These are phyloP conservation scores for Lasiosphaeria miniovina DNA, from an alignment of 495 filamentous ascomycete genomes.

Conservation along the genomic window DNA sequence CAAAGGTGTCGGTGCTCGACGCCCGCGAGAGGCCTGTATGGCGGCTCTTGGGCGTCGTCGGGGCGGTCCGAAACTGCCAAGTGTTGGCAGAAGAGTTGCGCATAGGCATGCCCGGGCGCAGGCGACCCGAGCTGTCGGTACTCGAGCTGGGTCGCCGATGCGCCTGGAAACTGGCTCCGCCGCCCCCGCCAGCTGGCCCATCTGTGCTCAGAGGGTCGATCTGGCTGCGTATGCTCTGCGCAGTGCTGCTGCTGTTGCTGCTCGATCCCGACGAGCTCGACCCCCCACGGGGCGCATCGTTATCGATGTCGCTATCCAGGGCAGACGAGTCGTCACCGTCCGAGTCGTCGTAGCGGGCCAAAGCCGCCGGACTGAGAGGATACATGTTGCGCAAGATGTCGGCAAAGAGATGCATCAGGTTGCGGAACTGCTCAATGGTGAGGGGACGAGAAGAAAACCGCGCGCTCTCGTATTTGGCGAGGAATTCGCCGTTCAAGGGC, in stretches of 20 bases:
- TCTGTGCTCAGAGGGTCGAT: neutral
- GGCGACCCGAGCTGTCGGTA: constrained; percentile 24
- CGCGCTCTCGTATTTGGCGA: constrained; percentile 75
- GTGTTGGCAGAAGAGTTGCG: constrained; percentile 39
- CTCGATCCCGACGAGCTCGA: constrained; percentile 35
- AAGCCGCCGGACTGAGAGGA: constrained; percentile 49
- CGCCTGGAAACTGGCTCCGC: constrained; percentile 14
- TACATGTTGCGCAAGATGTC: constrained; percentile 76
- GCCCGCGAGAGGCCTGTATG: constrained; percentile 28
- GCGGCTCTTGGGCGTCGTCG: constrained; percentile 48
- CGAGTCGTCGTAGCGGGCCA: constrained; percentile 30
- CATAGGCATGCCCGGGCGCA: constrained; percentile 16
- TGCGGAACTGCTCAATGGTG: constrained; percentile 67
- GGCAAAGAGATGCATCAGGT: constrained; percentile 83
- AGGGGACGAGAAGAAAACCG: constrained; percentile 64
- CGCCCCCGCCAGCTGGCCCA: neutral
- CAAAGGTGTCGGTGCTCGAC: constrained; percentile 42
- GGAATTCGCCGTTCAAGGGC: constrained; percentile 58
- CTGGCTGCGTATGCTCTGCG: constrained; percentile 19
- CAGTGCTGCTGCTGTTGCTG: constrained; percentile 29
- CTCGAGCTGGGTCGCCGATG: constrained; percentile 26
- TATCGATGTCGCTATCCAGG: constrained; percentile 49
- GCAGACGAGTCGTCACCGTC: constrained; percentile 37
- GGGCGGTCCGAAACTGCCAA: constrained; percentile 48
- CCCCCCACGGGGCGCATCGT: constrained; percentile 33